phyloP scores from a whole-genome alignment of 2,329 filamentous ascomycete genomes.

The Ophiostoma sp. region DNA sequence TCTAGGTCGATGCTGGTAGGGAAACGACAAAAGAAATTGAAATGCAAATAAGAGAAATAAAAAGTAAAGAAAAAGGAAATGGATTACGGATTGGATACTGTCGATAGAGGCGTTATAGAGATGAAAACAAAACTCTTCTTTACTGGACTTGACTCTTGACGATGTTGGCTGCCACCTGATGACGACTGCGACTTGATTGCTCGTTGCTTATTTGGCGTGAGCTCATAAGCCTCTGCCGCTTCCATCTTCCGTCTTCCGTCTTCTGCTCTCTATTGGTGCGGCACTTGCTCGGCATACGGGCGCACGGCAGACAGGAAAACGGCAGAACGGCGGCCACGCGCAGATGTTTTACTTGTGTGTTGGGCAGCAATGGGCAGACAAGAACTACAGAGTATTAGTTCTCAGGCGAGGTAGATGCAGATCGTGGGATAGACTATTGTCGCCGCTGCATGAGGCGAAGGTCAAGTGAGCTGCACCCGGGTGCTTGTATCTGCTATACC shows the following conservation, averaged over 20 bases:
- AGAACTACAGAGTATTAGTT: background rate
- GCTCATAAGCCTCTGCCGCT: no score
- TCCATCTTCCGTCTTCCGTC: background rate
- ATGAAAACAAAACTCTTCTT: background rate
- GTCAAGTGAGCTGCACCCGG: background rate
- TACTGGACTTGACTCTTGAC: background rate
- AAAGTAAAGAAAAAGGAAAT: background rate
- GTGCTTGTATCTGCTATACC: background rate
- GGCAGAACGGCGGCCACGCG: background rate
- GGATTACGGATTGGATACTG: background rate
- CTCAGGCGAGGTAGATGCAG: background rate
- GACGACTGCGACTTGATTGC: background rate
- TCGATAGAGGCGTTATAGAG: slow-evolving; percentile 10
- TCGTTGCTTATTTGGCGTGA: background rate
- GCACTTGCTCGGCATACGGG: background rate
- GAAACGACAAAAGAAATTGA: background rate
- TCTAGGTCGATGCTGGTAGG: slow-evolving; percentile 42
- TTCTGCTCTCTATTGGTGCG: background rate
- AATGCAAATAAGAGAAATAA: background rate
- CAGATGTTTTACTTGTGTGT: background rate
- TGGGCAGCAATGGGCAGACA: background rate
- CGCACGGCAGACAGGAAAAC: background rate
- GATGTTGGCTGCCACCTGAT: background rate
- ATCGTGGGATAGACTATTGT: background rate
- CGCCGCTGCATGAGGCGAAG: background rate